Evolutionary conservation across 371 early-diverging fungal genomes (phyloP).

Genomic region (Mucor sp.): DNA sequence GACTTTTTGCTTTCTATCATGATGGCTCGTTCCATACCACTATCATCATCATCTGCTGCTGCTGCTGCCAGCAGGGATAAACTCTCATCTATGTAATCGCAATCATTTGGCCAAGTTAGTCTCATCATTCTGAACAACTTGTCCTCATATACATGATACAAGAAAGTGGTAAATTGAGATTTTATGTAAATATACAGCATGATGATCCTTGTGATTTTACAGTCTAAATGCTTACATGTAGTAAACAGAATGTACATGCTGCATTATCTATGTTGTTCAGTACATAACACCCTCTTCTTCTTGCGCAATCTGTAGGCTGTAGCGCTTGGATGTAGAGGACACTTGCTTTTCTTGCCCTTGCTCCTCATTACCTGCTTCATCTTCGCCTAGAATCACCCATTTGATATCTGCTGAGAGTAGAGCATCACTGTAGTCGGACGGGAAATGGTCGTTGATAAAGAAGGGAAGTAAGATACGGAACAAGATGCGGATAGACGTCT

Average conservation of each 20-base stretch:
- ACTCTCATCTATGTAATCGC: too few relatives aligned
- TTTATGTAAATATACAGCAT: too few relatives aligned
- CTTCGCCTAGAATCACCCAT: conserved; percentile 44
- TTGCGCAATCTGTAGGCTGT: conserved; percentile 2
- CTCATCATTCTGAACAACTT: too few relatives aligned
- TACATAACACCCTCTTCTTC: background rate
- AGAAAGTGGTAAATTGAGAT: too few relatives aligned
- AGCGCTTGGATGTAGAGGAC: background rate
- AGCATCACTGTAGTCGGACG: conserved; percentile 53
- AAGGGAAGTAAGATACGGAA: conserved; percentile 56
- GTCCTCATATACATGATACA: too few relatives aligned
- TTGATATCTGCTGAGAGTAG: conserved; percentile 43
- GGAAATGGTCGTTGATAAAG: conserved; percentile 63
- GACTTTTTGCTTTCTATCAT: too few relatives aligned
- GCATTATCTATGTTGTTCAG: conserved; percentile 7
- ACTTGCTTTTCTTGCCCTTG: background rate
- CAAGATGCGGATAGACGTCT: conserved; percentile 47
- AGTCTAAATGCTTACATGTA: background rate
- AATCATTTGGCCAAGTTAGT: too few relatives aligned
- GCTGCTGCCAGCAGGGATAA: too few relatives aligned
- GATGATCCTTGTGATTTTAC: background rate
- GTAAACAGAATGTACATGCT: background rate
- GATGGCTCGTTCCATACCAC: too few relatives aligned
- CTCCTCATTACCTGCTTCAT: conserved; percentile 23
- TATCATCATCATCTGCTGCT: too few relatives aligned